A percentile compares a stretch with the other conserved stretches of the same genome.
phyloP scores from a whole-genome alignment of 306 rosid species.

The Medicago lupulina region DNA sequence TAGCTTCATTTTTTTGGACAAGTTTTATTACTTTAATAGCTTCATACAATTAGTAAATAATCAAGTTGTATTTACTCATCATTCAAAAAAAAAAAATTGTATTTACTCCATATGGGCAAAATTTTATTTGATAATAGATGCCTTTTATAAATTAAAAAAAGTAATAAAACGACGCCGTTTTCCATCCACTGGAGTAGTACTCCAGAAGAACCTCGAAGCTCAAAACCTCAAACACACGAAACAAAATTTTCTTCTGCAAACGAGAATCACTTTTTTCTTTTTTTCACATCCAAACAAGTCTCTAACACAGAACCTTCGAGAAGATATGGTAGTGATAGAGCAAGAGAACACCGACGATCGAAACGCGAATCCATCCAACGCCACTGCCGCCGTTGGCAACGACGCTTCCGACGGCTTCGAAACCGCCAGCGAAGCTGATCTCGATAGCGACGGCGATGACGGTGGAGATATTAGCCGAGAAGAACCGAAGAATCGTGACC shows the following conservation, averaged over 20 bases:
- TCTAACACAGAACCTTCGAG: slow-evolving; percentile 6
- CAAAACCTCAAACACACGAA: neutral
- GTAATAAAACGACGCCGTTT: neutral
- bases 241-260: neutral
- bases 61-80: no score
- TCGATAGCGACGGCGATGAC: slow-evolving; percentile 26
- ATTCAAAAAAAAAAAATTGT: no score
- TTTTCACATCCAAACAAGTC: slow-evolving; percentile 21
- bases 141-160: no score
- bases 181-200: neutral
- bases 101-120: no score
- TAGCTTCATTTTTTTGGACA: no score
- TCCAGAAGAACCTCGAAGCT: neutral
- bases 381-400: neutral
- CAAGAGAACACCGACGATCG: slow-evolving; percentile 24
- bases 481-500: neutral
- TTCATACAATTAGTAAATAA: no score
- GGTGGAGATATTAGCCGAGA: neutral
- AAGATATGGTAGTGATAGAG: slow-evolving; percentile 46
- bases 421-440: slow-evolving; percentile 53
- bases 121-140: no score
- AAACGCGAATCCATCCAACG: slow-evolving; percentile 25
- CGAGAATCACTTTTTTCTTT: neutral
- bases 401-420: slow-evolving; percentile 51
- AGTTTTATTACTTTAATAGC: no score